These are phyloP conservation scores for Hypoxylon intermedium DNA, from an alignment of 495 filamentous ascomycete species.

Conservation along the genomic window DNA sequence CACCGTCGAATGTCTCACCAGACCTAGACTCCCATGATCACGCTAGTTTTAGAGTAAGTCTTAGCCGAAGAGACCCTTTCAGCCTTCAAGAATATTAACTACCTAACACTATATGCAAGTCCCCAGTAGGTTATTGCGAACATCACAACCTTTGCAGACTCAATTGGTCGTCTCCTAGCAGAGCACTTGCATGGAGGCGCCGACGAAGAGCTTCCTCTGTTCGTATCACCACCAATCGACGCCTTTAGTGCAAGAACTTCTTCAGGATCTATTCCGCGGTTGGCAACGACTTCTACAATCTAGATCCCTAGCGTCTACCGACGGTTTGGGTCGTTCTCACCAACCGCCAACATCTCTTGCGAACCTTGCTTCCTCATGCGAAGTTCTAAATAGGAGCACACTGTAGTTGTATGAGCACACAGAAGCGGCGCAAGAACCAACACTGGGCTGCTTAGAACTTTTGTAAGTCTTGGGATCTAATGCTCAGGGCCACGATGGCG, in stretches of 20 bases:
- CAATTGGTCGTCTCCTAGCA: slow-evolving; percentile 21
- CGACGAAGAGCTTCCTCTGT: slow-evolving; percentile 11
- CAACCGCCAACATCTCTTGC: slow-evolving; percentile 33
- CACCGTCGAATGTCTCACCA: neutral
- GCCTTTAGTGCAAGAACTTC: neutral
- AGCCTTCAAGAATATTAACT: no score
- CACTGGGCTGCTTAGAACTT: slow-evolving; percentile 11
- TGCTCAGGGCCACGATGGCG: slow-evolving; percentile 10
- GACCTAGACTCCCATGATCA: neutral
- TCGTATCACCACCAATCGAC: slow-evolving; percentile 13
- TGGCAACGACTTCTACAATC: slow-evolving; percentile 14
- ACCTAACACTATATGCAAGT: no score
- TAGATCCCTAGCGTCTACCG: slow-evolving; percentile 10
- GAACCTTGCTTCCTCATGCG: slow-evolving; percentile 25
- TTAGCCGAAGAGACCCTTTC: no score
- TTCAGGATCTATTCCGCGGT: slow-evolving; percentile 25
- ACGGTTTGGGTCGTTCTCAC: slow-evolving; percentile 31
- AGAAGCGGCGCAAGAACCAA: slow-evolving; percentile 9
- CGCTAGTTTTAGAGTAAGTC: neutral
- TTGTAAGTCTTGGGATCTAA: slow-evolving; percentile 13
- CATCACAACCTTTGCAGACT: slow-evolving; percentile 9
- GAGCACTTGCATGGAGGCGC: slow-evolving; percentile 24
- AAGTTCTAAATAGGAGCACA: neutral
- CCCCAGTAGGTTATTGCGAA: no score
- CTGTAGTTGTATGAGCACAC: neutral